Conservation (phyloP, 306 rosid genomes). For the Begonia peltatifolia region DNA sequence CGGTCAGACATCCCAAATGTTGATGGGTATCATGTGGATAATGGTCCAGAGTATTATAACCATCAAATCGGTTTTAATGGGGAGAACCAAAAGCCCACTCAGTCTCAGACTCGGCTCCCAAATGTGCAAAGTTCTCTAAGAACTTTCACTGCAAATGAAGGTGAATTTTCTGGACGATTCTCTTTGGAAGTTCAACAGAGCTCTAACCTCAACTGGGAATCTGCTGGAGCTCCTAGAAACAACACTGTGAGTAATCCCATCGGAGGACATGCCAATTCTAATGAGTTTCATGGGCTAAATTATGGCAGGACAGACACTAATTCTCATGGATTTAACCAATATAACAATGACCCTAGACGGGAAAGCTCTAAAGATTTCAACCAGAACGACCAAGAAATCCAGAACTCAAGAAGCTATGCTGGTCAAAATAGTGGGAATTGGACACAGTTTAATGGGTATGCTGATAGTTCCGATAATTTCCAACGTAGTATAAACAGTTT, state of each 20-base stretch:
- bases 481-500: too few relatives aligned
- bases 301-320: constrained; percentile 5
- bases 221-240: background rate
- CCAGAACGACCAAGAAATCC: background rate
- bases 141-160: background rate
- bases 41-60: constrained; percentile 18
- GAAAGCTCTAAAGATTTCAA: constrained; percentile 6
- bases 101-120: constrained; percentile 7
- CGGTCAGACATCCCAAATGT: constrained; percentile 19
- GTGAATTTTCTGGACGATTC: constrained; percentile 1
- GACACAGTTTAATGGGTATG: too few relatives aligned
- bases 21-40: constrained; percentile 13
- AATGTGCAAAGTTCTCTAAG: constrained; percentile 3
- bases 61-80: constrained; percentile 12
- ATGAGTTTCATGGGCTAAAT: constrained; percentile 10
- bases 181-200: constrained; percentile 2
- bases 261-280: constrained; percentile 3
- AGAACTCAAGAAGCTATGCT: background rate
- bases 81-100: constrained; percentile 3
- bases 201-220: background rate
- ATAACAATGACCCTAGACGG: constrained; percentile 1
- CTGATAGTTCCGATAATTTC: too few relatives aligned
- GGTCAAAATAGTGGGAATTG: constrained; percentile 3
- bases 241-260: constrained; percentile 4
- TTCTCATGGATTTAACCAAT: constrained; percentile 5